phyloP scores from a whole-genome alignment of 768 basidiomycete species.

The Phlebiopsis flavidoalba region DNA sequence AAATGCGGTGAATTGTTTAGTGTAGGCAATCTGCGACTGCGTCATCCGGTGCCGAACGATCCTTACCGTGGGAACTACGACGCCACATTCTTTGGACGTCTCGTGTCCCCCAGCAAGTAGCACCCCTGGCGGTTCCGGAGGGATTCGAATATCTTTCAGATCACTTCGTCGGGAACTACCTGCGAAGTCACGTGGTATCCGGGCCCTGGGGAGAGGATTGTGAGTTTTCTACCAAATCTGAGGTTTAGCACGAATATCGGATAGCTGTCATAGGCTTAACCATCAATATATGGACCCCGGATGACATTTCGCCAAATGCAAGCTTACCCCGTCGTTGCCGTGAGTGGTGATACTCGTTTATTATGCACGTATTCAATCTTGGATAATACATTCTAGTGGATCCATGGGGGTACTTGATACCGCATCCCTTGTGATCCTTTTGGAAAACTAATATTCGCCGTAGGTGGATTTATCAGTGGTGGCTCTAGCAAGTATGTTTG shows the following conservation, averaged over 20 bases:
- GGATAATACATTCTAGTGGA: neutral
- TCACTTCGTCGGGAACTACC: neutral
- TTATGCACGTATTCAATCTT: neutral
- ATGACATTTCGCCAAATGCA: neutral
- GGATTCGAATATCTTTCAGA: neutral
- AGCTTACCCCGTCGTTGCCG: neutral
- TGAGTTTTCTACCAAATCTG: neutral
- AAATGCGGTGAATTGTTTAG: neutral
- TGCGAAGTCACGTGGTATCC: neutral
- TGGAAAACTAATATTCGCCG: neutral
- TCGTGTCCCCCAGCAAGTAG: conserved; percentile 38
- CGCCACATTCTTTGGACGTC: conserved; percentile 31
- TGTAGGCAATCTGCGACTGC: conserved; percentile 19
- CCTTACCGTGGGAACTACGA: conserved; percentile 28
- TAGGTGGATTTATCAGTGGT: neutral
- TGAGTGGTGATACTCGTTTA: neutral
- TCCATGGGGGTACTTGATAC: neutral
- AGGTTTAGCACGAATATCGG: neutral
- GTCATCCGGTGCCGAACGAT: conserved; percentile 20
- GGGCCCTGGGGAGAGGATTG: conserved; percentile 7
- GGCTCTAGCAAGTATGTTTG: neutral
- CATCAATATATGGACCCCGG: neutral
- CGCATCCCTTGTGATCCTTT: neutral
- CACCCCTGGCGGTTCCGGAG: conserved; percentile 8
- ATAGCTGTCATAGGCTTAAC: neutral